Evolutionary conservation across 169 alveolate genomes (phyloP), one percentile per base, ranked within the genome.

Genomic region (Cryptosporidium xiaoi): DNA sequence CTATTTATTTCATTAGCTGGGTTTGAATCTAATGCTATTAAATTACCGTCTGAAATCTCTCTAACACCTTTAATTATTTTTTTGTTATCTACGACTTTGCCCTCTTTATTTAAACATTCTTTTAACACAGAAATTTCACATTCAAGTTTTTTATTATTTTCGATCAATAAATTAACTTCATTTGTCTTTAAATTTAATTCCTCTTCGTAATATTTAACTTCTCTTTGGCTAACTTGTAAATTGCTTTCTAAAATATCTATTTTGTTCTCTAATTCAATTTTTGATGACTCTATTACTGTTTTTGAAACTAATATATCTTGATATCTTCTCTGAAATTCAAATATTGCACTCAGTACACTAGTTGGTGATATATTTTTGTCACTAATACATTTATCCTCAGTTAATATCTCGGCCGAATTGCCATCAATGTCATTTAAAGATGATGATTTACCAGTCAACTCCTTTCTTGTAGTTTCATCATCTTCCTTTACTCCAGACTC

Each of bases 271-370:
- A 77, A 48, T 20, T 77, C 87, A 7, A 29, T 16, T 48, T 77
- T 77, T 8, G 87, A 56, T 2, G 87, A 46, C 51, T 77, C 87
- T n/a, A 62, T 60, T 1, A 77, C 87, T 55, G 87, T 62, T 48
- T 77, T 77, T 10, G 87, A 77, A 62, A 77, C 87, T 15, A 77
- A 56, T 36, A 77, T 53, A 44, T 77, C 87, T 50, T 77, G 87
- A 66, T 77, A 77, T 2, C 87, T 65, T 16, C 87, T 77, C 48
- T 77, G 87, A 27, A 77, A 77, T 44, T 77, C 87, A 77, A 77
- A 77, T 12, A 77, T 77, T 60, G 87, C 87, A 62, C 87, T 77
- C 18, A 77, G 29, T 13, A 77, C 87, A 58, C 65, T 77, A 1
- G 87, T 77, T 58, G 87, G 87, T 13, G 87, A 77, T 20, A 77